Evolutionary conservation across 208 protist genomes (phyloP).

Genomic region (Leishmania mexicana): DNA sequence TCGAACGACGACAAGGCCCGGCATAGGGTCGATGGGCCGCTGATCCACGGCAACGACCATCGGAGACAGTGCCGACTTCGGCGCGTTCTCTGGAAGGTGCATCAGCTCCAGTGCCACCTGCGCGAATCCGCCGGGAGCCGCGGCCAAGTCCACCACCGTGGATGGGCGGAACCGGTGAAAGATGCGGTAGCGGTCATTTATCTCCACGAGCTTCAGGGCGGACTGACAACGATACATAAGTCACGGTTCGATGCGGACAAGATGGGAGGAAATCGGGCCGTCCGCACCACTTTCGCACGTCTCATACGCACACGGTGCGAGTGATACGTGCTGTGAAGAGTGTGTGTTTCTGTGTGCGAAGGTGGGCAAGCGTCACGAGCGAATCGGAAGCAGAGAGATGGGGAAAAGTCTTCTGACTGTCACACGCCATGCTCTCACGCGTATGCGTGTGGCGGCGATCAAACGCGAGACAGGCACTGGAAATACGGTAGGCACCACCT

Average conservation of each 20-base stretch:
- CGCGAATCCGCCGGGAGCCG: constrained; percentile 72
- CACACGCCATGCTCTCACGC: background rate
- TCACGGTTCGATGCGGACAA: background rate
- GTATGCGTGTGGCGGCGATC: background rate
- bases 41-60: constrained; percentile 72
- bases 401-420: background rate
- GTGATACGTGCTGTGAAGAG: background rate
- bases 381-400: background rate
- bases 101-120: constrained; percentile 71
- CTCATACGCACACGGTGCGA: background rate
- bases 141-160: constrained; percentile 74
- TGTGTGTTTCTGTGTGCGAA: background rate
- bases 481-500: background rate
- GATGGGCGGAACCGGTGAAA: constrained; percentile 28
- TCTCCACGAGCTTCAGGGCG: constrained; percentile 63
- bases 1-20: constrained; percentile 32
- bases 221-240: constrained; percentile 62
- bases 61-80: constrained; percentile 4
- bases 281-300: background rate
- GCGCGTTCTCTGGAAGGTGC: constrained; percentile 2
- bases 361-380: background rate
- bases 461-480: background rate
- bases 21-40: constrained; percentile 49
- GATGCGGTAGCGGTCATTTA: constrained; percentile 51
- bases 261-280: background rate